Conservation (phyloP, 73 alveolate genomes). For the Paraurostyla sp. region DNA sequence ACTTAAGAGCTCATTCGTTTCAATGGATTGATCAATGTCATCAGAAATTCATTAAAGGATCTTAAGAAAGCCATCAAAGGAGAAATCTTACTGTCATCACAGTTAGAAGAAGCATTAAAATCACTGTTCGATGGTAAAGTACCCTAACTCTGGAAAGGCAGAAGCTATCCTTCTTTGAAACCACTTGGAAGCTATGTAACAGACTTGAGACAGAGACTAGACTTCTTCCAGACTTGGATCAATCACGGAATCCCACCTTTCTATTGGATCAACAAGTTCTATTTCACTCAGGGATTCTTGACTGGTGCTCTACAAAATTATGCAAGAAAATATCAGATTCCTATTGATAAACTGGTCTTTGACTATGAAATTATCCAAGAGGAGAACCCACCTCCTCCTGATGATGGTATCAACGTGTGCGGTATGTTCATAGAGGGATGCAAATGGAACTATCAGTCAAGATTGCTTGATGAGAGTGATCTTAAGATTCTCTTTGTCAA, state of each 20-base stretch:
- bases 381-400: conserved; percentile 92
- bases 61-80: conserved; percentile 97
- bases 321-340: conserved; percentile 98
- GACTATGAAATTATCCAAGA: conserved; percentile 92
- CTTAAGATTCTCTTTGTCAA: conserved; percentile 98
- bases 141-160: conserved; percentile 98
- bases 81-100: conserved; percentile 89
- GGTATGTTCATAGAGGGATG: conserved; percentile 98
- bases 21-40: conserved; percentile 93
- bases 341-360: conserved; percentile 98
- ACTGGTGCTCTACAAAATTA: conserved; percentile 99
- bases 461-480: conserved; percentile 93
- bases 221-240: conserved; percentile 96
- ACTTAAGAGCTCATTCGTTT: conserved; percentile 98
- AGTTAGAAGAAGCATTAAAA: conserved; percentile 96
- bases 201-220: conserved; percentile 92
- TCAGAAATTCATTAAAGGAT: conserved; percentile 90
- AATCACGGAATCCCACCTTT: conserved; percentile 96
- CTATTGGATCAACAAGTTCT: conserved; percentile 98
- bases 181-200: conserved; percentile 96
- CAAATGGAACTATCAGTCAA: conserved; percentile 96
- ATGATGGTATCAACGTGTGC: conserved; percentile 97
- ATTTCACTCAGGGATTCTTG: conserved; percentile 99
- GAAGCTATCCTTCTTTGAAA: conserved; percentile 97
- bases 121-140: conserved; percentile 97